phyloP scores from a whole-genome alignment of 2,329 filamentous ascomycete genomes.

The Apiospora kogelbergensis region DNA sequence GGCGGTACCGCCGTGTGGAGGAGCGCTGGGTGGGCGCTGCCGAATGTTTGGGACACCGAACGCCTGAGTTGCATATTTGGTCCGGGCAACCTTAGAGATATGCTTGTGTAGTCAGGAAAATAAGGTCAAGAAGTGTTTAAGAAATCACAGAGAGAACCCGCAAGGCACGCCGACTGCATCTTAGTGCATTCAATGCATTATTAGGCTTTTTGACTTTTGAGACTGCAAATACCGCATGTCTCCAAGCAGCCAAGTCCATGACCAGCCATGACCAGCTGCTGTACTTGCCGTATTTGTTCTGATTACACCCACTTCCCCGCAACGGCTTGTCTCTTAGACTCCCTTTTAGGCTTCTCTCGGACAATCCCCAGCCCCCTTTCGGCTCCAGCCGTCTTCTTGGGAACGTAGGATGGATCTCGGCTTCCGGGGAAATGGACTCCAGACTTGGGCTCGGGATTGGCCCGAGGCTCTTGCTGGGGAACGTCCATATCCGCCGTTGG shows the following conservation, averaged over 20 bases:
- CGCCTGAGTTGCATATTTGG: conserved; percentile 1
- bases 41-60: conserved; percentile 10
- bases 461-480: background rate
- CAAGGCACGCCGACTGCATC: background rate
- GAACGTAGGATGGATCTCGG: too few relatives aligned
- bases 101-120: too few relatives aligned
- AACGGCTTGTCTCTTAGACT: background rate
- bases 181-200: background rate
- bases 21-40: conserved; percentile 2
- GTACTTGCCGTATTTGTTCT: background rate
- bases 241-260: background rate
- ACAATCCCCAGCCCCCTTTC: background rate
- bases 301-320: background rate
- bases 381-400: background rate
- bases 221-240: background rate
- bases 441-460: background rate
- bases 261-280: background rate
- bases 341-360: background rate
- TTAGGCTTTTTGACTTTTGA: background rate
- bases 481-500: background rate
- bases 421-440: background rate
- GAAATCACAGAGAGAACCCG: background rate
- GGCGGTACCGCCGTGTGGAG: conserved; percentile 4
- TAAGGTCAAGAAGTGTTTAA: background rate
- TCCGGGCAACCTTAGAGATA: background rate